These are phyloP conservation scores for Tetraselmis striata DNA, from an alignment of 139 green algal species.

Conservation along the genomic window DNA sequence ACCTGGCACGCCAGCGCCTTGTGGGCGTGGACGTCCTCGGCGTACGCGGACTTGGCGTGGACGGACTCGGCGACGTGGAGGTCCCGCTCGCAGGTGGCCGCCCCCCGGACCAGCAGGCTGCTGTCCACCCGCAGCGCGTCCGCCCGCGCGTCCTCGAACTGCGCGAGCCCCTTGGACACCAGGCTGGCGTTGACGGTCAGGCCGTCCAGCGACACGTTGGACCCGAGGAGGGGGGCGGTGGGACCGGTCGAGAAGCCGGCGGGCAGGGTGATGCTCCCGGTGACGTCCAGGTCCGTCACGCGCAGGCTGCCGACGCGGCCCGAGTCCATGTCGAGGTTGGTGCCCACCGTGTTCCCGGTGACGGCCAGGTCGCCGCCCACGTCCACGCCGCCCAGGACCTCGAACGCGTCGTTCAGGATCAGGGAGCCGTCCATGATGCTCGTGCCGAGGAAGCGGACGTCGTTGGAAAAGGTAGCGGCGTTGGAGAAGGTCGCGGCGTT, in stretches of 20 bases:
- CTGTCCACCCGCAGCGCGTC: neutral
- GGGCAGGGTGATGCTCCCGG: neutral
- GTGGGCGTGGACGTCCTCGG: neutral
- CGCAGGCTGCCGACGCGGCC: neutral
- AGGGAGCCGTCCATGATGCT: neutral
- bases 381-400: neutral
- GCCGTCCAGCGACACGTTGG: neutral
- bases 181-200: neutral
- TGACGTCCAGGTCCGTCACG: neutral
- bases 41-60: too few relatives aligned
- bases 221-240: too few relatives aligned
- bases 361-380: neutral
- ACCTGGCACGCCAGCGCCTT: neutral
- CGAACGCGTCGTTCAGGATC: too few relatives aligned
- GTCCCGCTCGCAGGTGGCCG: neutral
- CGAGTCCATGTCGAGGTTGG: neutral
- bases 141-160: neutral
- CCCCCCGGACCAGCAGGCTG: neutral
- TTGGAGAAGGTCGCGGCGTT: too few relatives aligned
- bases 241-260: neutral
- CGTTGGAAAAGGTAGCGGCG: too few relatives aligned
- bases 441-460: too few relatives aligned
- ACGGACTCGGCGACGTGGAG: neutral
- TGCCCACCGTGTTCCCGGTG: neutral
- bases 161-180: neutral